These are phyloP conservation scores for Russula griseocarnosa DNA, from an alignment of 768 basidiomycete species.

Conservation along the genomic window DNA sequence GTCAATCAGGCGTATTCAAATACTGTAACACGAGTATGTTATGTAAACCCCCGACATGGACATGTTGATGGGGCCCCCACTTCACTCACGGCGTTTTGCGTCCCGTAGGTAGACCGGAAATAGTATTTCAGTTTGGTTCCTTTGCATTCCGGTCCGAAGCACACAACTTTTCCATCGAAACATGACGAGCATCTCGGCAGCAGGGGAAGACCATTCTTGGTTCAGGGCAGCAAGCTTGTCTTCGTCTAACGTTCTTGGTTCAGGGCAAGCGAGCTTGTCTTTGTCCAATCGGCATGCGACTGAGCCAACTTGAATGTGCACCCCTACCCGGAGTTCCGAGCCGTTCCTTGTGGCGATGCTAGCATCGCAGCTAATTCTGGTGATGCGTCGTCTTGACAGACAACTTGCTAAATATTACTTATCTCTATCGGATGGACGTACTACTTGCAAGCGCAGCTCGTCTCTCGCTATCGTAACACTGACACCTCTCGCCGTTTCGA, in stretches of 20 bases:
- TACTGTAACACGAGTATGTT: background rate
- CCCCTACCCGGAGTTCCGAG: background rate
- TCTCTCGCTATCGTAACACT: background rate
- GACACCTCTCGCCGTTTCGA: background rate
- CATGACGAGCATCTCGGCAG: background rate
- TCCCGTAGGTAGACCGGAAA: background rate
- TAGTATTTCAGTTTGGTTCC: background rate
- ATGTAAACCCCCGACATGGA: background rate
- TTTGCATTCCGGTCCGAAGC: background rate
- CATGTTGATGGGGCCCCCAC: background rate
- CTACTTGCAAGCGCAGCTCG: background rate
- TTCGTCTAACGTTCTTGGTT: background rate
- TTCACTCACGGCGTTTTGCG: background rate
- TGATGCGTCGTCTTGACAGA: background rate
- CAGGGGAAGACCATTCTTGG: background rate
- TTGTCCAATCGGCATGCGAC: background rate
- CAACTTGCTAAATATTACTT: background rate
- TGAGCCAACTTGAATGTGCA: background rate
- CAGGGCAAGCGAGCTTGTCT: conserved; percentile 2
- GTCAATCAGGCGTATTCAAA: background rate
- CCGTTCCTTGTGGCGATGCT: background rate
- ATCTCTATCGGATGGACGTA: background rate
- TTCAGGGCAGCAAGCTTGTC: background rate
- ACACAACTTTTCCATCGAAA: background rate
- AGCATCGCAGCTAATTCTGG: background rate